Conservation (phyloP, 805 yeast species). For the Lipomyces spencermartinsiae region DNA sequence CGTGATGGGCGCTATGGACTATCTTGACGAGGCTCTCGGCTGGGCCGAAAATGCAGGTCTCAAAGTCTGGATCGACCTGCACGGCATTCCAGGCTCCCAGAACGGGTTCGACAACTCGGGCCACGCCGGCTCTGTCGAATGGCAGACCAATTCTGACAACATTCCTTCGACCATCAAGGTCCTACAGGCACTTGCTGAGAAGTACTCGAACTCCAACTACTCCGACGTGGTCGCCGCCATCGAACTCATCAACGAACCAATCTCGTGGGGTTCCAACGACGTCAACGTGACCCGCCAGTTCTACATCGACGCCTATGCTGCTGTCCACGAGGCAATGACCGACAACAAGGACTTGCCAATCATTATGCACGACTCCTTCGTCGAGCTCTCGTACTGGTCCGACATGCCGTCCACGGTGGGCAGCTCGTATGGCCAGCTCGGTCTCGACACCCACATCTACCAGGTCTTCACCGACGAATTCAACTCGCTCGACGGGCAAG, state of each 20-base stretch:
- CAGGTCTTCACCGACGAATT: constrained; percentile 73
- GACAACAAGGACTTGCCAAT: constrained; percentile 54
- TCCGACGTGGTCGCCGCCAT: constrained; percentile 80
- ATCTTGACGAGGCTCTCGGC: constrained; percentile 73
- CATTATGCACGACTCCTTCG: constrained; percentile 84
- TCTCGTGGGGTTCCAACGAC: constrained; percentile 54
- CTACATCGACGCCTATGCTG: constrained; percentile 66
- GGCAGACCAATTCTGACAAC: constrained; percentile 59
- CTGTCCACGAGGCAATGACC: constrained; percentile 59
- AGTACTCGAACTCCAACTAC: constrained; percentile 68
- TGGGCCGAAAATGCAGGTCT: constrained; percentile 72
- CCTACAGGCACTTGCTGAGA: constrained; percentile 59
- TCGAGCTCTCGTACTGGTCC: constrained; percentile 67
- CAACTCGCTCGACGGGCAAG: constrained; percentile 23
- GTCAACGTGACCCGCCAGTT: constrained; percentile 63
- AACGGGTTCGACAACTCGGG: constrained; percentile 97
- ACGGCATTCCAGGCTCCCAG: constrained; percentile 97
- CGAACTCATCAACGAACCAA: constrained; percentile 88
- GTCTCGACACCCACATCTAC: constrained; percentile 88
- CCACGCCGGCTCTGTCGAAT: constrained; percentile 63
- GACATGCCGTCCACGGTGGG: constrained; percentile 49
- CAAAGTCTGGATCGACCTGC: constrained; percentile 89
- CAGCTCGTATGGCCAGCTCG: constrained; percentile 62
- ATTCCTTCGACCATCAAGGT: constrained; percentile 61
- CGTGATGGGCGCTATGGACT: constrained; percentile 77